Conservation (phyloP, 441 rosid genomes). For the Euphorbia celastroides region DNA sequence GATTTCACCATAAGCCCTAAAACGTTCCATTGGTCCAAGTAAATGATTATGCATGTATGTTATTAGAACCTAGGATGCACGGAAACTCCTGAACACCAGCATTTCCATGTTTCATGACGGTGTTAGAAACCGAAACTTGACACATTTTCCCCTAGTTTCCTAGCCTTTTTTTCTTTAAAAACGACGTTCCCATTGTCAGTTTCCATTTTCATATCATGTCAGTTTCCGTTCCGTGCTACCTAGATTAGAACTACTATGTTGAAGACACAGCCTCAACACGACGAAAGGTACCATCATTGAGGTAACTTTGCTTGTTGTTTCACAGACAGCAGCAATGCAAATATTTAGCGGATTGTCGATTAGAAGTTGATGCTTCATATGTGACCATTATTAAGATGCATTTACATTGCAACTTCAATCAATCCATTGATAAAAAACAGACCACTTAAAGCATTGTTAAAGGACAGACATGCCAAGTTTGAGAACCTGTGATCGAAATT, state of each 20-base stretch:
- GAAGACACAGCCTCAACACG: background rate
- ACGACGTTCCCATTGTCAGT: too few relatives aligned
- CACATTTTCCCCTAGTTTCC: too few relatives aligned
- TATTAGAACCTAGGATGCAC: background rate
- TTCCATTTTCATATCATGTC: too few relatives aligned
- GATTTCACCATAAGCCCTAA: background rate
- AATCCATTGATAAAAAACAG: background rate
- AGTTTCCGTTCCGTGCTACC: too few relatives aligned
- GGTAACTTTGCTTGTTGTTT: background rate
- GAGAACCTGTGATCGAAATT: background rate
- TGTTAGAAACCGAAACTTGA: too few relatives aligned
- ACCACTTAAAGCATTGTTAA: background rate
- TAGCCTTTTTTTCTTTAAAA: too few relatives aligned
- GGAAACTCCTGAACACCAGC: too few relatives aligned
- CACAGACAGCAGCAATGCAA: background rate
- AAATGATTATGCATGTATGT: background rate
- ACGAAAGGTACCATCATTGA: background rate
- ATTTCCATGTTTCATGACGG: too few relatives aligned
- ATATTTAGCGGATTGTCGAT: background rate
- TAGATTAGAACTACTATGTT: too few relatives aligned
- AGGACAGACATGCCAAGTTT: background rate
- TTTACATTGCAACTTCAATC: background rate
- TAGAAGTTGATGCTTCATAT: background rate
- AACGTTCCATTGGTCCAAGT: background rate
- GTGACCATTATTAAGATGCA: background rate